A percentile compares a stretch with the other conserved stretches of the same genome.
Evolutionary conservation across 306 rosid species (phyloP).

Genomic region (Dicorynia guianensis): DNA sequence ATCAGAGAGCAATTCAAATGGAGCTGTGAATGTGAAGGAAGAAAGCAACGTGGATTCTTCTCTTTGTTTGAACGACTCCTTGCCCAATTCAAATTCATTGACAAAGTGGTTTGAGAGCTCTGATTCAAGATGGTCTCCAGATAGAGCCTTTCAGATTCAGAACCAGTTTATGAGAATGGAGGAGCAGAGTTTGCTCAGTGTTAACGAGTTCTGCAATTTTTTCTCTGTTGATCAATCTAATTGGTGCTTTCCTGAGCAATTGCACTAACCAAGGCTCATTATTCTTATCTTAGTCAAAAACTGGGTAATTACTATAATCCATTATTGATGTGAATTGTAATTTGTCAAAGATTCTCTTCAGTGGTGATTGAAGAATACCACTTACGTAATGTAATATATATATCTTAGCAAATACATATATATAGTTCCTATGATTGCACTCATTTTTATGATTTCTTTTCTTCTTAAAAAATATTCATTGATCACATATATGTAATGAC

Average conservation of each 20-base stretch:
- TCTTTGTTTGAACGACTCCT: slow-evolving; percentile 46
- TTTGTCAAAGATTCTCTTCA: background rate
- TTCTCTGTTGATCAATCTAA: slow-evolving; percentile 77
- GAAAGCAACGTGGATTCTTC: slow-evolving; percentile 54
- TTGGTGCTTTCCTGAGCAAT: slow-evolving; percentile 47
- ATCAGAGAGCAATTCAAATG: slow-evolving; percentile 52
- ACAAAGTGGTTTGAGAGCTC: slow-evolving; percentile 54
- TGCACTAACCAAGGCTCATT: slow-evolving; percentile 7
- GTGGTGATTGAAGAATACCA: background rate
- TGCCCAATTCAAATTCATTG: slow-evolving; percentile 46
- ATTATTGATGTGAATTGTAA: too few species aligned
- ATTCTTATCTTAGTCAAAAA: slow-evolving; percentile 4
- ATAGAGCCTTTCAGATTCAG: slow-evolving; percentile 52
- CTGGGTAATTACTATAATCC: background rate
- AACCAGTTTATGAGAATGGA: slow-evolving; percentile 55
- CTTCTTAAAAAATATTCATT: background rate
- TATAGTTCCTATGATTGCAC: background rate
- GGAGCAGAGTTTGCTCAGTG: slow-evolving; percentile 55
- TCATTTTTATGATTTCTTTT: slow-evolving; percentile 9
- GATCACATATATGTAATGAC: background rate
- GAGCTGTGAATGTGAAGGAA: slow-evolving; percentile 48
- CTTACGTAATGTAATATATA: background rate
- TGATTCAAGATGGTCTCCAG: slow-evolving; percentile 52
- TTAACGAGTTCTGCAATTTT: slow-evolving; percentile 66
- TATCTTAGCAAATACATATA: slow-evolving; percentile 11